Evolutionary conservation across 257 asterid species (phyloP).

Genomic region (Solanum dulcamara): DNA sequence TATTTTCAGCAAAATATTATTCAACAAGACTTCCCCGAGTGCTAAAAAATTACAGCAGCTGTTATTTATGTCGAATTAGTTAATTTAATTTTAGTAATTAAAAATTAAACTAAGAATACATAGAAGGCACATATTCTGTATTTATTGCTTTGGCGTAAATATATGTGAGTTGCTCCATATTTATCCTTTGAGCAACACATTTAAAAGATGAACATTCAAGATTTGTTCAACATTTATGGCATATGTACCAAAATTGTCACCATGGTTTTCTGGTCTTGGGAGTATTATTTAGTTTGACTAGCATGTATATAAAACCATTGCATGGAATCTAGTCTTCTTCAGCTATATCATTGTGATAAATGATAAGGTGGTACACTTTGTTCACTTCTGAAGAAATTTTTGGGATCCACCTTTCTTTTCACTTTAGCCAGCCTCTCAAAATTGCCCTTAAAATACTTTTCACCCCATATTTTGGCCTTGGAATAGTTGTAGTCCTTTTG

Average conservation of each 20-base stretch:
- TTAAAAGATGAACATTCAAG: not conserved
- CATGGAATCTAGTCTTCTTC: not conserved
- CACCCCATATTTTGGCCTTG: not conserved
- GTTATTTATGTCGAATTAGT: not conserved
- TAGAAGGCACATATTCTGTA: not conserved
- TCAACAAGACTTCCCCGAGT: not conserved
- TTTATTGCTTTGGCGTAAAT: not conserved
- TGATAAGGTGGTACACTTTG: not conserved
- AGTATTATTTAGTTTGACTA: not conserved
- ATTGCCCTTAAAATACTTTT: not conserved
- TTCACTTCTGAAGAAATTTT: not conserved
- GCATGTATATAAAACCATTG: not conserved
- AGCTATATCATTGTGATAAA: not conserved
- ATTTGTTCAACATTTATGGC: not conserved
- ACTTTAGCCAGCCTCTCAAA: not conserved
- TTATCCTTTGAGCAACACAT: too few species aligned
- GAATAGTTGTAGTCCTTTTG: not conserved
- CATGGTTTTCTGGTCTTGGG: not conserved
- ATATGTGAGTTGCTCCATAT: not conserved
- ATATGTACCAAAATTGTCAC: not conserved
- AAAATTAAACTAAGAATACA: not conserved
- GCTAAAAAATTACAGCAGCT: not conserved
- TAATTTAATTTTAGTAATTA: not conserved
- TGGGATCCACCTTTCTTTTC: not conserved
- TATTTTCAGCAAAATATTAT: not conserved